Percentiles rank a stretch among this genome's conserved stretches.
Conservation (phyloP, 2,329 filamentous ascomycete genomes). For the Calonectria pteridis region DNA sequence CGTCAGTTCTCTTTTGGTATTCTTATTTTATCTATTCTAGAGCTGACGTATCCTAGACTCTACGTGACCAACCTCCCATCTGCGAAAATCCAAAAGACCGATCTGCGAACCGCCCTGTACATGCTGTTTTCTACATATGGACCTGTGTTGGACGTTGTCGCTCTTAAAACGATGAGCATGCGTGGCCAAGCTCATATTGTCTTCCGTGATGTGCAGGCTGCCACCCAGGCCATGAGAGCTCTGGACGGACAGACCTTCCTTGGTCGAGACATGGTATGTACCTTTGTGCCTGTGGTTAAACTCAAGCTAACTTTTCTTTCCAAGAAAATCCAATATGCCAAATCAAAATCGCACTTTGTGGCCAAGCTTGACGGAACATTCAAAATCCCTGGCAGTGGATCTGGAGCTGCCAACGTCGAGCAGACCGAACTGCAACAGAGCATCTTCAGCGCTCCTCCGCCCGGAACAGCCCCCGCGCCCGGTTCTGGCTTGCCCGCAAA, state of each 20-base stretch:
- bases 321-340: slow-evolving; percentile 92
- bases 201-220: slow-evolving; percentile 89
- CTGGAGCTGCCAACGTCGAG: slow-evolving; percentile 67
- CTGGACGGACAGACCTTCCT: slow-evolving; percentile 89
- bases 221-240: slow-evolving; percentile 92
- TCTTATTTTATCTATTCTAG: not conserved
- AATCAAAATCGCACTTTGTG: slow-evolving; percentile 87
- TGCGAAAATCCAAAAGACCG: slow-evolving; percentile 89
- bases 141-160: slow-evolving; percentile 90
- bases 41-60: slow-evolving; percentile 66
- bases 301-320: slow-evolving; percentile 19
- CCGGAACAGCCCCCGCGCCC: slow-evolving; percentile 60
- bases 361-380: slow-evolving; percentile 94
- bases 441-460: slow-evolving; percentile 79
- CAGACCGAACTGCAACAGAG: slow-evolving; percentile 83
- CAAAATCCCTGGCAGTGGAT: slow-evolving; percentile 71
- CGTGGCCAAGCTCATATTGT: slow-evolving; percentile 95
- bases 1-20: slow-evolving; percentile 63
- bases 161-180: slow-evolving; percentile 91
- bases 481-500: slow-evolving; percentile 60
- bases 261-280: slow-evolving; percentile 83
- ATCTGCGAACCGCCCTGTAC: slow-evolving; percentile 89
- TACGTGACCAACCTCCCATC: slow-evolving; percentile 90
- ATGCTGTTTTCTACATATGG: slow-evolving; percentile 95
- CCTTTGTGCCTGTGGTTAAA: not conserved